Evolutionary conservation across 495 filamentous ascomycete species (phyloP), one percentile per base, ranked within the genome.

Genomic region (Aspergillus cristatus): DNA sequence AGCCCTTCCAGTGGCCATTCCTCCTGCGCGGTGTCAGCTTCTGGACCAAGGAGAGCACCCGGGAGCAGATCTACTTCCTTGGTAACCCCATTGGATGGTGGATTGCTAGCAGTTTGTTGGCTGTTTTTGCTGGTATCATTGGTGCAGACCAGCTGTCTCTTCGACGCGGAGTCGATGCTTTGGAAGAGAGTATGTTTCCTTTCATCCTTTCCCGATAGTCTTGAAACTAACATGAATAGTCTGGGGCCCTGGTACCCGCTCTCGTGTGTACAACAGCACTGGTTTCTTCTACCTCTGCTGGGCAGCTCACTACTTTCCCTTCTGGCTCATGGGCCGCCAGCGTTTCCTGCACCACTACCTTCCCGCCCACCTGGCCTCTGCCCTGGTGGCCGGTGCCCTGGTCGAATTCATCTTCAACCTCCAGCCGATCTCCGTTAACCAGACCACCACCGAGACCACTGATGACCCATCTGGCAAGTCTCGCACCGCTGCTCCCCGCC

Each of bases 51-150:
- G 91, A 90, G 57, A 87, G 94, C 32, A 96, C 90, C 7, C 78
- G 84, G 18, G 82, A 91, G 63, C 91, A 98, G 64, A 98, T 98
- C 51, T 98, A 98, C 65, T 98, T 98, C 74, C 63, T 98, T 22
- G 91, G 91, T 29, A 98, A 98, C 66, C 91, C 93, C 4, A 63
- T 97, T 38, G 91, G 93, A 29, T 98, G 91, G 91, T 98, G 91
- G 91, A 73, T 98, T 45, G 79, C 87, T 16, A 91, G 85, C 56
- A 84, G 82, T 66, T 62, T 97, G 16, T 66, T 98, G 34, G 93
- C 91, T 18, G 87, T 98, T 28, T 97, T 94, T 54, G 86, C 77
- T 29, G 91, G 91, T 38, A 89, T 98, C 48, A 61, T 97, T 44
- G 84, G 78, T 31, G 91, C 91, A 6, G 91, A 98, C 50, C 91